A percentile compares a stretch with the other conserved stretches of the same genome.
Evolutionary conservation across 1,284 basidiomycete genomes (phyloP).

Genomic region (Trichosporon inkin): DNA sequence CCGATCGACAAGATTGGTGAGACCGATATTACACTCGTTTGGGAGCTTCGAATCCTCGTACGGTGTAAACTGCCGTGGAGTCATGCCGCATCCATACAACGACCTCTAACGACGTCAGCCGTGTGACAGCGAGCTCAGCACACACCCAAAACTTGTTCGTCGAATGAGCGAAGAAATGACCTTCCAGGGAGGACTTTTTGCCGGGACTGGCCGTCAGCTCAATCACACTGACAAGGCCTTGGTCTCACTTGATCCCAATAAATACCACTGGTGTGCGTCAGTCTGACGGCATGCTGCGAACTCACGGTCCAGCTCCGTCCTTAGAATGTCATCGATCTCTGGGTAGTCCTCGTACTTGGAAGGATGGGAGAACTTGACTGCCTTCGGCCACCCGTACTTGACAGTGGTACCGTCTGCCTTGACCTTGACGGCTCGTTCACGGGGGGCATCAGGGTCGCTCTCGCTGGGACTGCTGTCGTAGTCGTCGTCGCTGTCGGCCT

Average conservation of each 20-base stretch:
- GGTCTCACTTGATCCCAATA: conserved; percentile 62
- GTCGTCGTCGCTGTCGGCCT: background rate
- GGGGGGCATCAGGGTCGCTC: background rate
- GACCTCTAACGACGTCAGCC: background rate
- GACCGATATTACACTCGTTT: conserved; percentile 52
- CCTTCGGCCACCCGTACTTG: background rate
- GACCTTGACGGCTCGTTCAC: background rate
- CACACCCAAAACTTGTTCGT: conserved; percentile 57
- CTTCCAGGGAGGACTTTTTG: conserved; percentile 58
- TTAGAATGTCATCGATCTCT: conserved; percentile 1
- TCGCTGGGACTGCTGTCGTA: background rate
- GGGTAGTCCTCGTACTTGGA: conserved; percentile 4
- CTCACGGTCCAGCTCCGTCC: conserved; percentile 7
- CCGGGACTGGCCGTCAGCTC: conserved; percentile 54
- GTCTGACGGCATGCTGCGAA: background rate
- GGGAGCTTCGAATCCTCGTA: conserved; percentile 40
- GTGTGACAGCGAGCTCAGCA: conserved; percentile 51
- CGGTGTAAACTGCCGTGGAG: conserved; percentile 48
- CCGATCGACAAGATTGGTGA: conserved; percentile 62
- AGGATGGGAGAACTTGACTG: background rate
- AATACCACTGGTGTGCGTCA: conserved; percentile 57
- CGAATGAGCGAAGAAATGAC: conserved; percentile 67
- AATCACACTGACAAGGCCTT: too few relatives aligned
- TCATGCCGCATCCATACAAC: conserved; percentile 54
- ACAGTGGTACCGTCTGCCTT: background rate